phyloP scores from a whole-genome alignment of 208 protist species.

The Leishmania aethiopica region DNA sequence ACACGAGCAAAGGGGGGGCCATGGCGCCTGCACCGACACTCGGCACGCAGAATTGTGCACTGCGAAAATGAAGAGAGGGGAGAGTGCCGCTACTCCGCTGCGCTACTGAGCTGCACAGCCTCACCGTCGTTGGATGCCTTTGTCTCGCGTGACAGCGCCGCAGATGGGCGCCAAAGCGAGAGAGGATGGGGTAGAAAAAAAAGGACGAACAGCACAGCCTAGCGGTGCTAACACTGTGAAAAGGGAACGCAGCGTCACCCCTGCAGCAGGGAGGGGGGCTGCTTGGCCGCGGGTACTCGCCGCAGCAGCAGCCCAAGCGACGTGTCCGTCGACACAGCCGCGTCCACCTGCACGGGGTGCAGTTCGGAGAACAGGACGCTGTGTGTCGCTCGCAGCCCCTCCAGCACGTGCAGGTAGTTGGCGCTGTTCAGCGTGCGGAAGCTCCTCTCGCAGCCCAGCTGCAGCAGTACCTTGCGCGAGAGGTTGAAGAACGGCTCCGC shows the following conservation, averaged over 20 bases:
- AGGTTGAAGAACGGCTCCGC: slow-evolving; percentile 12
- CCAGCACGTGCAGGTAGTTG: slow-evolving; percentile 64
- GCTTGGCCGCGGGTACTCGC: neutral
- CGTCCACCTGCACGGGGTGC: slow-evolving; percentile 41
- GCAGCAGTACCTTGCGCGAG: slow-evolving; percentile 9
- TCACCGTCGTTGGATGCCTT: neutral
- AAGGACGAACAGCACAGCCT: slow-evolving; percentile 1
- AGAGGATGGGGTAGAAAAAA: neutral
- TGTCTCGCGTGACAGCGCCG: neutral
- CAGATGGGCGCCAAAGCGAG: neutral
- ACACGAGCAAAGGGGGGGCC: neutral
- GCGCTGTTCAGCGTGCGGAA: slow-evolving; percentile 61
- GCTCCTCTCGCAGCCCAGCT: slow-evolving; percentile 20
- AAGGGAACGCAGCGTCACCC: neutral
- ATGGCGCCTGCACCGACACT: neutral
- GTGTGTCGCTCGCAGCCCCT: slow-evolving; percentile 15
- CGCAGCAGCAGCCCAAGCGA: slow-evolving; percentile 12
- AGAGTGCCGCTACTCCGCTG: neutral
- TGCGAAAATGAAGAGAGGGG: neutral
- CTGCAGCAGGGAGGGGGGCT: neutral
- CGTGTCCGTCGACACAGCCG: neutral
- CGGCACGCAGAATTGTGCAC: neutral
- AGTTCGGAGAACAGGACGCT: slow-evolving; percentile 40
- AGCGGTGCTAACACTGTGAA: neutral
- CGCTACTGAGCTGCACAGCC: neutral